Percentiles rank a stretch among this genome's conserved stretches.
Evolutionary conservation across 352 stramenopile genomes (phyloP).

Genomic region (Globisporangium splendens): DNA sequence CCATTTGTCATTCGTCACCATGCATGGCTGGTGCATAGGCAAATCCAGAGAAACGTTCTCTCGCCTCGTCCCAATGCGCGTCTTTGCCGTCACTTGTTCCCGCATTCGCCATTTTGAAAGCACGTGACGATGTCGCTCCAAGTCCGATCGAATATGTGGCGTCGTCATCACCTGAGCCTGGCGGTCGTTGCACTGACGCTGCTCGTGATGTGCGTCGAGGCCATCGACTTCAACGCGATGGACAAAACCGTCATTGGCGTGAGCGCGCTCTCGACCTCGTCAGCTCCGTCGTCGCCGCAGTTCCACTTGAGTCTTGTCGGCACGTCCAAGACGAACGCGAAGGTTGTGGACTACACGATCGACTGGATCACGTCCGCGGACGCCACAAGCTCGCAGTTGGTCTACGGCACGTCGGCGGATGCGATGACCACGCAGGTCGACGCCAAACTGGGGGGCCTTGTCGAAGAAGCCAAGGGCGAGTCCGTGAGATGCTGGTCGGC

Average conservation of each 20-base stretch:
- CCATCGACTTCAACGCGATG: background rate
- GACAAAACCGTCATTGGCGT: background rate
- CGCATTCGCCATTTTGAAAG: too few species aligned
- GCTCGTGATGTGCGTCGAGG: background rate
- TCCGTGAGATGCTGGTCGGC: slow-evolving; percentile 60
- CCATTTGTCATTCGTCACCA: too few species aligned
- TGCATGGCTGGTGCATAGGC: too few species aligned
- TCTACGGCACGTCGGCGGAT: slow-evolving; percentile 38
- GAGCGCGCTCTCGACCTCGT: background rate
- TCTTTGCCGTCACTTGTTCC: too few species aligned
- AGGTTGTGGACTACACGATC: slow-evolving; percentile 51
- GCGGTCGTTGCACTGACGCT: background rate
- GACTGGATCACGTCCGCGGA: slow-evolving; percentile 59
- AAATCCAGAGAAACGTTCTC: too few species aligned
- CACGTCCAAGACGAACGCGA: slow-evolving; percentile 18
- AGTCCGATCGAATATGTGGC: too few species aligned
- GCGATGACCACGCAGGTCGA: slow-evolving; percentile 28
- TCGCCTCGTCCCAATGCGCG: too few species aligned
- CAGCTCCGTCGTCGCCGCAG: slow-evolving; percentile 17
- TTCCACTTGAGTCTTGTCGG: slow-evolving; percentile 68
- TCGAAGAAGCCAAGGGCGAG: slow-evolving; percentile 38
- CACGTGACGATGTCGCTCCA: too few species aligned
- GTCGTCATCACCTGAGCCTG: too few species aligned
- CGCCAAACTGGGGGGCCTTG: slow-evolving; percentile 31
- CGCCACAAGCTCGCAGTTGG: slow-evolving; percentile 29